Base-by-base conservation (phyloP, 768 basidiomycete species). In the Collybia sp. region DNA sequence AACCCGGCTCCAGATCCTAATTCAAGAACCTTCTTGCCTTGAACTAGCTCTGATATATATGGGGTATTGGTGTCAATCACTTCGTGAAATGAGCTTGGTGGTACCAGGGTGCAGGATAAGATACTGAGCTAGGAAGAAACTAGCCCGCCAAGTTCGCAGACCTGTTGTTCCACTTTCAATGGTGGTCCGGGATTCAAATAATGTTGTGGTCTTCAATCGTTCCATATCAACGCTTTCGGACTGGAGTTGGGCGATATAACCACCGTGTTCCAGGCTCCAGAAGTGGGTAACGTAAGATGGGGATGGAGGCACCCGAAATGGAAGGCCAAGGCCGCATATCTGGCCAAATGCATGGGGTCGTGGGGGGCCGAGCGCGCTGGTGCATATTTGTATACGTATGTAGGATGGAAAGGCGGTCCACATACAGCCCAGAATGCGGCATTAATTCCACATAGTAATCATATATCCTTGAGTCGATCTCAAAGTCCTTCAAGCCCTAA, bases 111-210 rank as follows among this genome's bases (percentile, higher is more conserved):
- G 68, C 8, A 54, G 48, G 15, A 79, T 72, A 17, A 91, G 66
- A 54, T 80, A 83, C 40, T 82, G 73, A 0, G 80, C 79, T 15
- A 91, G 67, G 25, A 76, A 66, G 37, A 84, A 75, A 52, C 86
- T 83, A 5, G 89, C 85, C 20, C 73, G 68, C 89, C 89, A 92
- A 6, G 88, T 92, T 44, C 85, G 73, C 40, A 91, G 63, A 11
- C 89, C 88, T 1, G 88, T 91, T 0, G 87, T 91, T 0, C 89
- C 88, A 35, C 70, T 68, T 59, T 90, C 87, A 20, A 90, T 81
- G 2, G 73, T 80, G 2, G 79, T 83, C 6, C 82, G 78, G 1
- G 88, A 88, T 62, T 92, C 88, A 8, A 85, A 63, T 1, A 91
- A 63, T 0, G 88, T 88, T 13, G 73, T 66, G 3, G 62, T 72